Base-by-base conservation (phyloP, 2,329 filamentous ascomycete species). In the Colletotrichum tabaci region DNA sequence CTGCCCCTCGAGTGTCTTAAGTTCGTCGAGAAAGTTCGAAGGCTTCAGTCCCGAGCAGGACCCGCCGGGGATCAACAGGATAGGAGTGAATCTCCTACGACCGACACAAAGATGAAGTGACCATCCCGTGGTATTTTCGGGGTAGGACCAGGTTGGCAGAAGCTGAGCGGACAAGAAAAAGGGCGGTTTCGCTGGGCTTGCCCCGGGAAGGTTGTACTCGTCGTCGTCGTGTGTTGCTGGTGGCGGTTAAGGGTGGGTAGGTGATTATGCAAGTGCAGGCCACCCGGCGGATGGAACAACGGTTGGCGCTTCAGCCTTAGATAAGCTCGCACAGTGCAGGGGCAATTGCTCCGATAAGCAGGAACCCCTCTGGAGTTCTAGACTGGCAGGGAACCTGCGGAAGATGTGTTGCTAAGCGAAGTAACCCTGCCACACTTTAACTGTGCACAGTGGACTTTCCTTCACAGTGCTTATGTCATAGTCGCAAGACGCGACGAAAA, bases 241-340 rank as follows among this genome's bases (percentile, higher is more conserved):
- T 67, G 57, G 68, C 57, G 57, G 68, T 67, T 71, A 52, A 60
- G 21, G 56, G 44, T 44, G 50, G 57, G 42, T 38, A 38, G 8
- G 8, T 38, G 35, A 49, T 62, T 7, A 57, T 16, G 42, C 53
- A 26, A 21, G 30, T 40, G 21, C 55, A 57, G 63, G 23, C 49
- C 47, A 60, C 47, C 56, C 56, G 38, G 12, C 55, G 40, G 53
- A 56, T 18, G 26, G 50, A 38, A 26, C 46, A n/a, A 38, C 18
- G 46, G 61, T 30, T 60, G 66, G 62, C 40, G 47, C 53, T 67
- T 26, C 38, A 58, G 66, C 65, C 52, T 64, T 69, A 60, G 69
- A 72, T 72, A 72, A 72, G 69, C 69, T 58, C 30, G 56, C 65
- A 72, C 66, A 63, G 60, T 60, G 69, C 65, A 55, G 60, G 53